Conservation (phyloP, 768 basidiomycete genomes). For the Leccinellum albellum region DNA sequence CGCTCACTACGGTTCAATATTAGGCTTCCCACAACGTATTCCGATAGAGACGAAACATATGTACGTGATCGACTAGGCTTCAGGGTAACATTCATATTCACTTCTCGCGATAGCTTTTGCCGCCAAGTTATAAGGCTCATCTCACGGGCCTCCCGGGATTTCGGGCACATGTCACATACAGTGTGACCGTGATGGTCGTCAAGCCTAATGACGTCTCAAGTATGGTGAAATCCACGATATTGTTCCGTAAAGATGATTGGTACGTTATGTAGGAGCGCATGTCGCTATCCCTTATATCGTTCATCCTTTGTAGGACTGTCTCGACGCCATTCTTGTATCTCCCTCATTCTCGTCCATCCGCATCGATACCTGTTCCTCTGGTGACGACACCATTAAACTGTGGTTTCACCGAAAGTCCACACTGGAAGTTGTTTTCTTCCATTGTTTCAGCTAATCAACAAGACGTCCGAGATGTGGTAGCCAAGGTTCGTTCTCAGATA, state of each 20-base stretch:
- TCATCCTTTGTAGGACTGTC: slow-evolving; percentile 38
- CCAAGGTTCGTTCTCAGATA: slow-evolving; percentile 23
- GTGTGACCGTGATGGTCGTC: slow-evolving; percentile 48
- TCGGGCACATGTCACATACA: slow-evolving; percentile 60
- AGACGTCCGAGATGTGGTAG: slow-evolving; percentile 37
- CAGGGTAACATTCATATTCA: slow-evolving; percentile 1
- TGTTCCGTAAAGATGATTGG: slow-evolving; percentile 54
- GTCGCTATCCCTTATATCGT: neutral
- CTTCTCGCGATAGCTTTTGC: slow-evolving; percentile 47
- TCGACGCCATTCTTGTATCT: slow-evolving; percentile 61
- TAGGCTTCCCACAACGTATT: slow-evolving; percentile 55
- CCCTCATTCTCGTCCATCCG: slow-evolving; percentile 61
- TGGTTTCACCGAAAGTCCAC: slow-evolving; percentile 43
- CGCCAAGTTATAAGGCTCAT: slow-evolving; percentile 66
- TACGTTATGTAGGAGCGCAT: slow-evolving; percentile 30
- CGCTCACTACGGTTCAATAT: slow-evolving; percentile 50
- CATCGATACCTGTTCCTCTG: slow-evolving; percentile 48
- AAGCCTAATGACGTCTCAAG: slow-evolving; percentile 43
- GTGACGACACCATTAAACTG: slow-evolving; percentile 17
- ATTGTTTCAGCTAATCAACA: slow-evolving; percentile 37
- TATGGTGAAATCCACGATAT: slow-evolving; percentile 45
- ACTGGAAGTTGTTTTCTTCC: slow-evolving; percentile 51
- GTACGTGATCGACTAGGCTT: slow-evolving; percentile 37
- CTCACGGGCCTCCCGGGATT: slow-evolving; percentile 73
- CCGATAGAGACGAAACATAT: slow-evolving; percentile 52